phyloP scores from a whole-genome alignment of 352 stramenopile species.

The Thraustochytrium sp. region DNA sequence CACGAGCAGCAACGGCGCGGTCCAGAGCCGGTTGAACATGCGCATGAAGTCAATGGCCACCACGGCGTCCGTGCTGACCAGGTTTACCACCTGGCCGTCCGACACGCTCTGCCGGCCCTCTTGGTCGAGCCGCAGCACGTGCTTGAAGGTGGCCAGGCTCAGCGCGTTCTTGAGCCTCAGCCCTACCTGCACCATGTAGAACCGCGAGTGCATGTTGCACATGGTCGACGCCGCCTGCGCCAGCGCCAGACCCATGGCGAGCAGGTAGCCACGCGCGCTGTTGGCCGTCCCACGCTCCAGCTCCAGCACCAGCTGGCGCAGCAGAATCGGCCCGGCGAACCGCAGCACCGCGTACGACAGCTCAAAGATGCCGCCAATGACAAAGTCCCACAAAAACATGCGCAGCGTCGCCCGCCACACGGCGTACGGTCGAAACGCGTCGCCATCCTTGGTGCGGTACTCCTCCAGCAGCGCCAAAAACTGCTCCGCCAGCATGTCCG shows the following conservation, averaged over 20 bases:
- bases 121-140: conserved; percentile 39
- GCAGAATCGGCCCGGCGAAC: conserved; percentile 14
- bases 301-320: conserved; percentile 26
- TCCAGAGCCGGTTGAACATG: conserved; percentile 11
- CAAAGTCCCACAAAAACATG: not conserved
- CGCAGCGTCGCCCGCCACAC: not conserved
- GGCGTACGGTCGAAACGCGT: not conserved
- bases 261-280: not conserved
- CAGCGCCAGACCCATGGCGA: not conserved
- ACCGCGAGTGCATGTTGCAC: conserved; percentile 11
- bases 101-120: conserved; percentile 1
- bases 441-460: not conserved
- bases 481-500: conserved; percentile 17
- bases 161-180: conserved; percentile 14
- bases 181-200: not conserved
- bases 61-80: conserved; percentile 31
- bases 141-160: conserved; percentile 38
- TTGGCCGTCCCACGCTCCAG: not conserved
- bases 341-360: not conserved
- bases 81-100: conserved; percentile 35
- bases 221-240: conserved; percentile 23
- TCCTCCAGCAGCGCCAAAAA: not conserved
- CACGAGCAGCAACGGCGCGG: conserved; percentile 24
- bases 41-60: conserved; percentile 25
- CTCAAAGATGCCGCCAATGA: not conserved